These are phyloP conservation scores for Leccinum sublutescens DNA, from an alignment of 768 basidiomycete genomes.

Conservation along the genomic window DNA sequence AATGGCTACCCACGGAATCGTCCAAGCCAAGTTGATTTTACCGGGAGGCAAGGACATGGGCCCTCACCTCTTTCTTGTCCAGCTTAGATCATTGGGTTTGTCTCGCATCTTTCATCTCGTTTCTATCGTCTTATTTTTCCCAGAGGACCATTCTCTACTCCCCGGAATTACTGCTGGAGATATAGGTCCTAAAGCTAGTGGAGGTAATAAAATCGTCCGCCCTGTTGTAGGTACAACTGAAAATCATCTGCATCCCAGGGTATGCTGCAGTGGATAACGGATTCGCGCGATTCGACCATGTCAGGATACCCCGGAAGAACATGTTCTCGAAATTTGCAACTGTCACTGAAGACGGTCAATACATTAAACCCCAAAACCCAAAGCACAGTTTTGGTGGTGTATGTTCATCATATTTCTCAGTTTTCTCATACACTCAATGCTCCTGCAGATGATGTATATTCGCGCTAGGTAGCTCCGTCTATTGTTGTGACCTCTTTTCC, in stretches of 20 bases:
- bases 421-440: not conserved
- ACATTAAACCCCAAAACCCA: slow-evolving; percentile 65
- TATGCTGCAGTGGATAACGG: slow-evolving; percentile 61
- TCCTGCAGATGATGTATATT: slow-evolving; percentile 65
- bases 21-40: slow-evolving; percentile 72
- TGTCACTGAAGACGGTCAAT: slow-evolving; percentile 63
- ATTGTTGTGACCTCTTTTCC: not conserved
- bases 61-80: slow-evolving; percentile 74
- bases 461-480: slow-evolving; percentile 48
- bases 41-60: slow-evolving; percentile 60
- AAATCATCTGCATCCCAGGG: slow-evolving; percentile 36
- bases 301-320: slow-evolving; percentile 63
- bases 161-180: slow-evolving; percentile 68
- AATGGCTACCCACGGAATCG: slow-evolving; percentile 71
- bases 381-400: slow-evolving; percentile 78
- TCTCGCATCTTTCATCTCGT: not conserved
- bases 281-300: slow-evolving; percentile 61
- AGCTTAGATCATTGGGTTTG: slow-evolving; percentile 60
- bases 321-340: slow-evolving; percentile 77
- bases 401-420: slow-evolving; percentile 25
- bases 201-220: slow-evolving; percentile 27
- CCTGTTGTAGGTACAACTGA: not conserved
- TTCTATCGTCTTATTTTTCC: not conserved
- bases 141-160: slow-evolving; percentile 59
- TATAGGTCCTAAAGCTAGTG: slow-evolving; percentile 45